Evolutionary conservation across 1,284 basidiomycete species (phyloP).

Genomic region (Laetiporus sulphureus): DNA sequence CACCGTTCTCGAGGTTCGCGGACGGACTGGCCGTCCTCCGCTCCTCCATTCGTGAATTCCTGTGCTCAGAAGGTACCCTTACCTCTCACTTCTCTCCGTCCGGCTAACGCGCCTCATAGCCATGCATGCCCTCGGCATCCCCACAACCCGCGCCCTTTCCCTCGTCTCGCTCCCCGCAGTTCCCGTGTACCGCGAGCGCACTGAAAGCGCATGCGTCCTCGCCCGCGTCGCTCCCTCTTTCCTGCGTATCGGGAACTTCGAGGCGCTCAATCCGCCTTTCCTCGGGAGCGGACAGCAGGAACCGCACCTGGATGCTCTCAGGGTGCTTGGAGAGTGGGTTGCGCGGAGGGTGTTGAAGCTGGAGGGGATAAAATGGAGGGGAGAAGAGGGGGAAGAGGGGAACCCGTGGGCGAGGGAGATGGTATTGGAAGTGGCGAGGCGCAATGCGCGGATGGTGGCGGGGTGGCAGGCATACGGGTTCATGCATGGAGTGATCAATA

Average conservation of each 20-base stretch:
- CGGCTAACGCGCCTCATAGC: constrained; percentile 36
- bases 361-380: constrained; percentile 26
- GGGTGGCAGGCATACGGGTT: constrained; percentile 93
- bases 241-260: constrained; percentile 88
- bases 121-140: constrained; percentile 82
- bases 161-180: constrained; percentile 75
- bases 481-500: constrained; percentile 95
- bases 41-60: constrained; percentile 89
- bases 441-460: constrained; percentile 89
- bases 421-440: constrained; percentile 68
- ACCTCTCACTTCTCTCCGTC: background rate
- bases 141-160: constrained; percentile 85
- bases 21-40: constrained; percentile 92
- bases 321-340: constrained; percentile 73
- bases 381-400: constrained; percentile 24
- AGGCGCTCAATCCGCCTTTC: constrained; percentile 79
- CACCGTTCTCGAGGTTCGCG: constrained; percentile 87
- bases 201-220: constrained; percentile 76
- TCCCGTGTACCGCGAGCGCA: constrained; percentile 73
- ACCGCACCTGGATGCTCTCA: constrained; percentile 69
- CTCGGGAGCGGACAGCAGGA: constrained; percentile 70
- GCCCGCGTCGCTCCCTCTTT: constrained; percentile 88
- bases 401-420: constrained; percentile 65
- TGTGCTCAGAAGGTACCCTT: constrained; percentile 78
- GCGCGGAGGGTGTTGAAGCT: constrained; percentile 51